Percentiles rank a stretch among this genome's conserved stretches.
phyloP scores from a whole-genome alignment of 176 grass and related monocot genomes.

The Cenchrus purpureus region DNA sequence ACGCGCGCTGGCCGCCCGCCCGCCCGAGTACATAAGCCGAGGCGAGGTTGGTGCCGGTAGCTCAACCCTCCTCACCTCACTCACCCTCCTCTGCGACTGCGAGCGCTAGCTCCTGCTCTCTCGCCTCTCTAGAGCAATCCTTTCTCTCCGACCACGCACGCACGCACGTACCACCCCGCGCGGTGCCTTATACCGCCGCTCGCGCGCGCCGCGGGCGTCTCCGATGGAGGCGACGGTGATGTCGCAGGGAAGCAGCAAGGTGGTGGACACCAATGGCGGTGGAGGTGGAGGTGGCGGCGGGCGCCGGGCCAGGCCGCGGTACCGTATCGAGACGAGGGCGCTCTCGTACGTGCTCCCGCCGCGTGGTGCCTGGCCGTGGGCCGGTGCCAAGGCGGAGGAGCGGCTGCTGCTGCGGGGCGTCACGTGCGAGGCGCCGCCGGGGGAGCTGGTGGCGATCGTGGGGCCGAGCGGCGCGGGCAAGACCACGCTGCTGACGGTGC shows the following conservation, averaged over 20 bases:
- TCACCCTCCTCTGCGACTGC: background rate
- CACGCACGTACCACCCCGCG: background rate
- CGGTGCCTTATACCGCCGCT: background rate
- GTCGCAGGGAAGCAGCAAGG: conserved; percentile 16
- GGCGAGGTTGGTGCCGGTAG: conserved; percentile 65
- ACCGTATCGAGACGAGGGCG: conserved; percentile 68
- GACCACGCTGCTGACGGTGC: conserved; percentile 81
- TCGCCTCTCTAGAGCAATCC: background rate
- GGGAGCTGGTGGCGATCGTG: conserved; percentile 78
- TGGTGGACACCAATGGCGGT: background rate
- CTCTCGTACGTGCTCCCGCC: conserved; percentile 65
- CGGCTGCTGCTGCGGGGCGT: conserved; percentile 62
- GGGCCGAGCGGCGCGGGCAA: conserved; percentile 92
- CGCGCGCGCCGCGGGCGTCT: conserved; percentile 6
- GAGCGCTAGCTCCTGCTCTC: no score
- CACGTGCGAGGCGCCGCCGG: conserved; percentile 69
- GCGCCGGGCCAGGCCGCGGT: conserved; percentile 41
- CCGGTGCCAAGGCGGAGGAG: background rate
- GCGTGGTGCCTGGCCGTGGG: background rate
- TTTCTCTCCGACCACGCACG: background rate
- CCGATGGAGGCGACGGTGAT: conserved; percentile 32
- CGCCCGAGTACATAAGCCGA: conserved; percentile 22
- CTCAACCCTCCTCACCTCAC: conserved; percentile 58
- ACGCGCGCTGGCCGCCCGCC: no score
- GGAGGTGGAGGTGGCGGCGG: background rate